phyloP scores from a whole-genome alignment of 805 yeast species.

The Barnettozyma botsteinii region DNA sequence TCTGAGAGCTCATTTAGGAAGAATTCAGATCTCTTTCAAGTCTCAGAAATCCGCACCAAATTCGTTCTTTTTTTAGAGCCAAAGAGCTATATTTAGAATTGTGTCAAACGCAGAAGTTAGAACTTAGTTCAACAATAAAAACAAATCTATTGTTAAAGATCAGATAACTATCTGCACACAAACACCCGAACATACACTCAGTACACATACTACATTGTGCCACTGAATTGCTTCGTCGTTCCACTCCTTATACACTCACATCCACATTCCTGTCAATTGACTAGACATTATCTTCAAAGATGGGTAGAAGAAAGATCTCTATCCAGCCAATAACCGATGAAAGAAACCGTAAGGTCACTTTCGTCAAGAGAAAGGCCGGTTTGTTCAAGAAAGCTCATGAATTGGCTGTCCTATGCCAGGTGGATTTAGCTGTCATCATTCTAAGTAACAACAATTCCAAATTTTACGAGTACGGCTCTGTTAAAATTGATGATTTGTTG shows the following conservation, averaged over 20 bases:
- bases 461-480: constrained; percentile 78
- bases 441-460: constrained; percentile 72
- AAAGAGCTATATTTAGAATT: constrained; percentile 10
- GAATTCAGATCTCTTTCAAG: too few relatives aligned
- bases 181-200: too few relatives aligned
- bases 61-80: constrained; percentile 8
- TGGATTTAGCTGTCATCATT: constrained; percentile 86
- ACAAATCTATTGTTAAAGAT: too few relatives aligned
- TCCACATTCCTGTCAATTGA: background rate
- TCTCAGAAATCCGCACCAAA: too few relatives aligned
- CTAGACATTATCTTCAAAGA: too few relatives aligned
- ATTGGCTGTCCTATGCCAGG: constrained; percentile 83
- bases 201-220: too few relatives aligned
- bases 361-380: constrained; percentile 92
- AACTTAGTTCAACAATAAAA: background rate
- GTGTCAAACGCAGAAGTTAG: too few relatives aligned
- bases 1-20: too few relatives aligned
- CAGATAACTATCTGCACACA: too few relatives aligned
- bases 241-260: too few relatives aligned
- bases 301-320: constrained; percentile 97
- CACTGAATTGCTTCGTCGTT: too few relatives aligned
- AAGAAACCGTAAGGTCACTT: constrained; percentile 79
- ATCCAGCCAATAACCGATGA: constrained; percentile 89
- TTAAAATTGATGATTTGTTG: constrained; percentile 50
- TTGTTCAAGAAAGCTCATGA: constrained; percentile 62